Evolutionary conservation across 257 asterid genomes (phyloP).

Genomic region (Craterostigma plantagineum): DNA sequence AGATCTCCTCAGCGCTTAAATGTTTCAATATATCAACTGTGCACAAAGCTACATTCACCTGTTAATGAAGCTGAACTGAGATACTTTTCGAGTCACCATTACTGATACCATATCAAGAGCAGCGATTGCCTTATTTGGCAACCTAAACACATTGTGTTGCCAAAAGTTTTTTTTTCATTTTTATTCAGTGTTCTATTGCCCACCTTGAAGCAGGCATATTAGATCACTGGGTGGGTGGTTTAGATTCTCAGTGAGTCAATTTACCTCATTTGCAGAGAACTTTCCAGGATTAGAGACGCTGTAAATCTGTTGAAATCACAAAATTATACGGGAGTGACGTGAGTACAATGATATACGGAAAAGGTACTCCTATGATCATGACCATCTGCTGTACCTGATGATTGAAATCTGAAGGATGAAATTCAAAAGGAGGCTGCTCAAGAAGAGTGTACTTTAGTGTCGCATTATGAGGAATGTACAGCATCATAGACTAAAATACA

Average conservation of each 20-base stretch:
- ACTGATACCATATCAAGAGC: neutral
- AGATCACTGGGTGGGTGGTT: too few relatives aligned
- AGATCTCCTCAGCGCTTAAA: conserved; percentile 89
- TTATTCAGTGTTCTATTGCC: too few relatives aligned
- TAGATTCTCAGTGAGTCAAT: too few relatives aligned
- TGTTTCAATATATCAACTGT: conserved; percentile 81
- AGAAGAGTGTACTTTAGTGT: conserved; percentile 9
- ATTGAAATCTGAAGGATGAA: conserved; percentile 28
- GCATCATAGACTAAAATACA: neutral
- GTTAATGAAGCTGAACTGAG: conserved; percentile 10
- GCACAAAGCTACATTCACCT: conserved; percentile 81
- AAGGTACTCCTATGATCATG: neutral
- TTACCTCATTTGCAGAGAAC: conserved; percentile 72
- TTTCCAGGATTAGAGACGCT: conserved; percentile 81
- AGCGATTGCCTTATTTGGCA: neutral
- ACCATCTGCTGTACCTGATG: conserved; percentile 42
- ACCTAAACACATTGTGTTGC: neutral
- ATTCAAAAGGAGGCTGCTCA: conserved; percentile 76
- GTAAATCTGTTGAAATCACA: conserved; percentile 34
- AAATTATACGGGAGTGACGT: conserved; percentile 5
- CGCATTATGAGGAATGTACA: neutral
- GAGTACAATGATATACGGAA: conserved; percentile 1
- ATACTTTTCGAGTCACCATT: too few relatives aligned
- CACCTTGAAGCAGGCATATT: too few relatives aligned
- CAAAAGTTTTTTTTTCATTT: too few relatives aligned